phyloP scores from a whole-genome alignment of 1,139 yeast genomes.

The Candida smagusa region DNA sequence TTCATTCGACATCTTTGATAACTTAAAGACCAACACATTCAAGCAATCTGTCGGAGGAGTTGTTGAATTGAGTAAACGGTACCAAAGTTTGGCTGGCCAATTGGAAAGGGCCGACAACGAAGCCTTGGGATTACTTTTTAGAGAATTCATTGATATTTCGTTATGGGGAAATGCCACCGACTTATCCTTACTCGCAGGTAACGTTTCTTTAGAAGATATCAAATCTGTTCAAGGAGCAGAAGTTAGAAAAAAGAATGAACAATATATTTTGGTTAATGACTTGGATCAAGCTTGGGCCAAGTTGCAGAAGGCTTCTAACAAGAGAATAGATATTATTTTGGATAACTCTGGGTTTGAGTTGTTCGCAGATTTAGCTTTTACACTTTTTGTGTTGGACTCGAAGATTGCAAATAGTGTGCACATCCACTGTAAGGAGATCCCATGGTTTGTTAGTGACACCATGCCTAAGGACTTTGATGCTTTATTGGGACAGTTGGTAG shows the following conservation, averaged over 20 bases:
- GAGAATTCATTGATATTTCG: constrained; percentile 83
- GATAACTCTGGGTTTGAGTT: constrained; percentile 96
- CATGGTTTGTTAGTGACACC: constrained; percentile 98
- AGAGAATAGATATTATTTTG: constrained; percentile 77
- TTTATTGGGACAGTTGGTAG: constrained; percentile 56
- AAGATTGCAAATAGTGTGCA: constrained; percentile 60
- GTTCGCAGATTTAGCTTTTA: constrained; percentile 78
- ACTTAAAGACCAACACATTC: constrained; percentile 71
- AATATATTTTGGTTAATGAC: constrained; percentile 80
- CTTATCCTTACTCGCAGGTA: constrained; percentile 80
- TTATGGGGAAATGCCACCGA: constrained; percentile 99
- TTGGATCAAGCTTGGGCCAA: constrained; percentile 63
- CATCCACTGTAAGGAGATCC: constrained; percentile 85
- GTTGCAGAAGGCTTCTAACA: constrained; percentile 24
- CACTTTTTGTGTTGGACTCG: constrained; percentile 72
- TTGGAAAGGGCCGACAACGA: constrained; percentile 38
- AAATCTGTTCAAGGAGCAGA: constrained; percentile 89
- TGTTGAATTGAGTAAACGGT: constrained; percentile 74
- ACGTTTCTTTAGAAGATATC: constrained; percentile 76
- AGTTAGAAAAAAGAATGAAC: constrained; percentile 78
- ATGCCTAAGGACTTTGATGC: constrained; percentile 73
- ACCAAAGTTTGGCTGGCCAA: constrained; percentile 36
- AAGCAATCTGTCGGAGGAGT: constrained; percentile 75
- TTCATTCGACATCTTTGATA: constrained; percentile 66
- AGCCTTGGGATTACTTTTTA: constrained; percentile 53